These are phyloP conservation scores for Croton laevigatus DNA, from an alignment of 441 rosid genomes.

Conservation along the genomic window DNA sequence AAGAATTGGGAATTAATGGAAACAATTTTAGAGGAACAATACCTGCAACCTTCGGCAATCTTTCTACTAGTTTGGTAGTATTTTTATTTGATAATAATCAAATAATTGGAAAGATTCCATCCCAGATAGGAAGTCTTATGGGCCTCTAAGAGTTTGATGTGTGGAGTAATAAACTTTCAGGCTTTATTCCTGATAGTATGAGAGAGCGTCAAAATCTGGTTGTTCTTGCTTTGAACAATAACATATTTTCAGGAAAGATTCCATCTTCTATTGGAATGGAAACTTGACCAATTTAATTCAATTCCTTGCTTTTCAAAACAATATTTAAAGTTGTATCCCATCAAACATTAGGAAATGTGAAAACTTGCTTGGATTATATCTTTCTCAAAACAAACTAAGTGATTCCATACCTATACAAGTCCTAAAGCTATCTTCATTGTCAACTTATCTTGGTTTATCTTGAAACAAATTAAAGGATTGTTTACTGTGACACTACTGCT, in stretches of 20 bases:
- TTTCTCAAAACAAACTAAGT: conserved; percentile 12
- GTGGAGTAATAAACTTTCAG: conserved; percentile 22
- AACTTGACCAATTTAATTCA: conserved; percentile 24
- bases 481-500: no score
- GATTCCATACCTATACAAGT: conserved; percentile 8
- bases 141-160: conserved; percentile 19
- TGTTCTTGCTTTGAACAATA: neutral
- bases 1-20: no score
- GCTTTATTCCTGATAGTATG: conserved; percentile 33
- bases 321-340: conserved; percentile 37
- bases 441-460: conserved; percentile 1
- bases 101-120: conserved; percentile 5
- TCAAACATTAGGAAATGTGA: conserved; percentile 30
- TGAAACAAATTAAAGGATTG: neutral
- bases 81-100: no score
- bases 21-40: no score
- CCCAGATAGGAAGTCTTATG: conserved; percentile 17
- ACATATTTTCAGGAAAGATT: conserved; percentile 33
- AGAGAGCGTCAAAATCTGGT: conserved; percentile 28
- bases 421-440: neutral
- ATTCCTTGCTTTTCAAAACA: conserved; percentile 21
- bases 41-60: no score
- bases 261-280: conserved; percentile 34
- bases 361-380: neutral
- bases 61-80: no score